Base-by-base conservation (phyloP, 2,329 filamentous ascomycete genomes). In the Periconia sp. region DNA sequence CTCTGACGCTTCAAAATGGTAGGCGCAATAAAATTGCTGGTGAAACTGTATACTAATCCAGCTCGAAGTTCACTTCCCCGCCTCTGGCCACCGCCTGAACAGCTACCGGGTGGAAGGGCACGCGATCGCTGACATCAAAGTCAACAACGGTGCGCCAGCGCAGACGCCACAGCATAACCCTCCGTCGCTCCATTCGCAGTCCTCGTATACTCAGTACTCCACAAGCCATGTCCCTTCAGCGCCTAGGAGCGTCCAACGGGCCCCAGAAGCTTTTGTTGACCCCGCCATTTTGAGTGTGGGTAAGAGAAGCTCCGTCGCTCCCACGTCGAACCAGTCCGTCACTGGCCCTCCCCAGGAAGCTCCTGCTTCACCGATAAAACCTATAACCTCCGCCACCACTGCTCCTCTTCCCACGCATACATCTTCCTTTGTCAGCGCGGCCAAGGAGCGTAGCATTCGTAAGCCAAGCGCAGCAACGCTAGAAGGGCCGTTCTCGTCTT, bases 271-370 rank as follows among this genome's bases (percentile, higher is more conserved):
- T 0, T 90, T 94, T 59, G 79, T 86, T n/a, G 89, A 95, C 58
- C 89, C 89, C 9, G 89, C 89, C 3, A 95, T 95, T 41, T 66
- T 95, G 32, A 91, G 88, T 63, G 81, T 89, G 64, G 68, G 68
- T 15, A 75, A 68, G 46, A 56, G 59, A 58, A 47, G 69, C 57
- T 36, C 65, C 60, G 33, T 57, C 13, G 52, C 53, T 22, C 54
- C 52, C 37, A 43, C 57, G 3, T 40, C 46, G 11, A 48, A 49
- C 15, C 57, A 60, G 26, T 29, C 55, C 11, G 43, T 56, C 22
- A 40, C 54, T 29, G 52, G 56, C 21, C 51, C 53, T 17, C 63
- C 65, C 2, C 66, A 65, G 36, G 67, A 71, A 52, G 70, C 68
- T 12, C 68, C 73, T 13, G 69, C 73, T 5, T 74, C 71, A 17